Conservation (phyloP, 441 rosid species). For the Bocquillonia castaneifolia region DNA sequence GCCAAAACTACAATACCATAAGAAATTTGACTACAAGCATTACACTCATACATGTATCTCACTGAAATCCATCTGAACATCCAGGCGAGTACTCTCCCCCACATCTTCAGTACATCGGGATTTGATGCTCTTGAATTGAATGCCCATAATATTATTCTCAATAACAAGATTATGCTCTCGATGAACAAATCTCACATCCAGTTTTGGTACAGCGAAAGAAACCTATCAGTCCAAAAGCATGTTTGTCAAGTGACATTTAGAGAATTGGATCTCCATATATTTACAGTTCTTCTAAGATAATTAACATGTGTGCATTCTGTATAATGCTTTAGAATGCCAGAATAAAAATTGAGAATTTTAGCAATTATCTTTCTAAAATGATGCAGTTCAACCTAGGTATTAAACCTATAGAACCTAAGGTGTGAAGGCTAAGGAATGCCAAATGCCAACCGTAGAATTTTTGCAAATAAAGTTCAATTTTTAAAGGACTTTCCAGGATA, state of each 20-base stretch:
- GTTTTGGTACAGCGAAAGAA: conserved; percentile 68
- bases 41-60: conserved; percentile 81
- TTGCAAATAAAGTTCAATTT: neutral
- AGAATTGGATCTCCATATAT: neutral
- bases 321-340: neutral
- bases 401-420: neutral
- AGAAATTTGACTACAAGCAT: conserved; percentile 27
- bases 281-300: neutral
- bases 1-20: conserved; percentile 24
- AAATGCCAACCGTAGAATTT: neutral
- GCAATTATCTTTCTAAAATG: neutral
- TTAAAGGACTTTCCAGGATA: neutral
- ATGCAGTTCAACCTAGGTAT: neutral
- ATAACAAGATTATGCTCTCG: conserved; percentile 56
- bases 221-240: conserved; percentile 46
- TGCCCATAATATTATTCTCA: conserved; percentile 82
- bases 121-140: conserved; percentile 69
- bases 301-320: neutral
- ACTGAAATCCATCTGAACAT: conserved; percentile 80
- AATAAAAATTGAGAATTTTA: neutral
- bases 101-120: conserved; percentile 74
- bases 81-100: conserved; percentile 89
- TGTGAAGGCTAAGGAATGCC: neutral
- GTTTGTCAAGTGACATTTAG: conserved; percentile 1
- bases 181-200: conserved; percentile 77